phyloP scores from a whole-genome alignment of 352 stramenopile species.

The Aphanomyces euteiches region DNA sequence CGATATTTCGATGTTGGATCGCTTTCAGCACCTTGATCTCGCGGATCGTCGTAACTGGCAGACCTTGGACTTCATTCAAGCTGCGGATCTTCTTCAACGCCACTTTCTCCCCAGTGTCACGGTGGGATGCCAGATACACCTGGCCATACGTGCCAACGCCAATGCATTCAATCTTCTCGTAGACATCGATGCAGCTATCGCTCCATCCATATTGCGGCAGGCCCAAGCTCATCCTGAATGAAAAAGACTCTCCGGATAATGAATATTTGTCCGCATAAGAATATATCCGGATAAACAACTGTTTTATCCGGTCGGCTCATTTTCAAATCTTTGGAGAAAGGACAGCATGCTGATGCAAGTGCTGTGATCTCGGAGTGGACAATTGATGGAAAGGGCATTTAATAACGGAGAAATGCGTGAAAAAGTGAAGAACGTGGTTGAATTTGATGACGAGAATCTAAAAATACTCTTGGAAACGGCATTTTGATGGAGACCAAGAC shows the following conservation, averaged over 20 bases:
- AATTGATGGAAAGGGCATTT: too few species aligned
- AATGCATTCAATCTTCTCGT: slow-evolving; percentile 88
- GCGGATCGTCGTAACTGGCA: slow-evolving; percentile 92
- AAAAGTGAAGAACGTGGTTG: too few species aligned
- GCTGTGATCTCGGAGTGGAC: too few species aligned
- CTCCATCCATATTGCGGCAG: slow-evolving; percentile 77
- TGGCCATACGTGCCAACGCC: slow-evolving; percentile 86
- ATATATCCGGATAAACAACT: background rate
- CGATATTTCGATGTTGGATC: slow-evolving; percentile 93
- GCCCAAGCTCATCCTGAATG: slow-evolving; percentile 66
- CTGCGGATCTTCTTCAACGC: slow-evolving; percentile 90
- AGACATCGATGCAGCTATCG: slow-evolving; percentile 50
- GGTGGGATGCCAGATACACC: slow-evolving; percentile 88
- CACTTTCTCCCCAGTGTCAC: slow-evolving; percentile 74
- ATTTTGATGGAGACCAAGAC: slow-evolving; percentile 17
- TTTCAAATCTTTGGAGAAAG: background rate
- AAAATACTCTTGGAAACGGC: too few species aligned
- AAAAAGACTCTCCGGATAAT: slow-evolving; percentile 12
- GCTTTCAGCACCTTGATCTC: slow-evolving; percentile 99
- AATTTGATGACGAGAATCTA: too few species aligned
- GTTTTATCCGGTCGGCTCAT: background rate
- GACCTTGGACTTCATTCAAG: slow-evolving; percentile 84
- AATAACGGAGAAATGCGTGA: too few species aligned
- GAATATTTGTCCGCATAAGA: background rate
- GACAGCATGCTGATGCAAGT: background rate